Percentiles rank a stretch among this genome's conserved stretches.
These are phyloP conservation scores for Scolecobasidium constrictum DNA, from an alignment of 2,329 filamentous ascomycete species.

Conservation along the genomic window DNA sequence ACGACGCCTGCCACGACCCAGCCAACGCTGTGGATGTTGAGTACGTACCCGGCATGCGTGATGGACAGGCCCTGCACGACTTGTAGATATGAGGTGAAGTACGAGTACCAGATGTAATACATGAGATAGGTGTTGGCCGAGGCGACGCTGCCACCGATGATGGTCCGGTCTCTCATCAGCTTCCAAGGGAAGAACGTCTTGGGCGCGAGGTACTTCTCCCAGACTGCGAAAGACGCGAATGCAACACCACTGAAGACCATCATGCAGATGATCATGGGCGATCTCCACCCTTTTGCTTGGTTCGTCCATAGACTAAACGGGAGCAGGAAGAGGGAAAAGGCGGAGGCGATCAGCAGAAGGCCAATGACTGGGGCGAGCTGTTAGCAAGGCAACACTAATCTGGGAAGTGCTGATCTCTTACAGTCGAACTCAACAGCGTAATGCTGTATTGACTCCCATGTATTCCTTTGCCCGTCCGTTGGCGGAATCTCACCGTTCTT, in stretches of 20 bases:
- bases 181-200: conserved; percentile 32
- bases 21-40: conserved; percentile 17
- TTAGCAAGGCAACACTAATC: neutral
- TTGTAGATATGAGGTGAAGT: conserved; percentile 29
- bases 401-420: conserved; percentile 16
- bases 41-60: conserved; percentile 12
- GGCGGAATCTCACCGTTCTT: conserved; percentile 38
- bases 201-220: conserved; percentile 28
- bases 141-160: conserved; percentile 41
- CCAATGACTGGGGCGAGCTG: conserved; percentile 40
- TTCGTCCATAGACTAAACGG: conserved; percentile 47
- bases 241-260: conserved; percentile 26
- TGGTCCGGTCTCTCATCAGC: conserved; percentile 36
- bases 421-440: conserved; percentile 54
- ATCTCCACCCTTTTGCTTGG: conserved; percentile 21
- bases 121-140: conserved; percentile 23
- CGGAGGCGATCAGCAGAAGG: conserved; percentile 49
- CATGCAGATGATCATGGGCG: conserved; percentile 29
- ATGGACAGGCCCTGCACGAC: conserved; percentile 25
- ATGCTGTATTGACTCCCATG: conserved; percentile 35
- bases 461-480: conserved; percentile 34
- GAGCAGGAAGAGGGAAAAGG: conserved; percentile 56
- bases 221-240: conserved; percentile 26
- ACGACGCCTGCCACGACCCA: too few species aligned
- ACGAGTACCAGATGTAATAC: conserved; percentile 26